Evolutionary conservation across 1,284 basidiomycete species (phyloP).

Genomic region (Ceratobasidium papillatum): DNA sequence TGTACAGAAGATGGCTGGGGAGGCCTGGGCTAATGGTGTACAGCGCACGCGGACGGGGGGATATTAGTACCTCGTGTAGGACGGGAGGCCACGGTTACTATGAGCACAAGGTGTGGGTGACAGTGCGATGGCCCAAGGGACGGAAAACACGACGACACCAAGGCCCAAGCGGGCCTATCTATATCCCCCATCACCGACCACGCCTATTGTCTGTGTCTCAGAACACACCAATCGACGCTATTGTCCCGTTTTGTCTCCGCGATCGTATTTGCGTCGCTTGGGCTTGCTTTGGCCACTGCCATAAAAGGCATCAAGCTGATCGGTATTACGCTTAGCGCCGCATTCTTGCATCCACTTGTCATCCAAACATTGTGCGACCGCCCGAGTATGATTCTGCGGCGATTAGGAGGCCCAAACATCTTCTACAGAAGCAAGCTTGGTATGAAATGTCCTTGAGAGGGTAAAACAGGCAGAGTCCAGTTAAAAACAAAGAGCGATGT

Average conservation of each 20-base stretch:
- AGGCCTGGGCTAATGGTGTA: not conserved
- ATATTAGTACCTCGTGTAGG: constrained; percentile 23
- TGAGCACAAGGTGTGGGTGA: not conserved
- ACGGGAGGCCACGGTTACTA: constrained; percentile 1
- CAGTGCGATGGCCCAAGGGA: constrained; percentile 5
- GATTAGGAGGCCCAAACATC: not conserved
- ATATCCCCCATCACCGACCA: constrained; percentile 6
- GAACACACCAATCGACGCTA: not conserved
- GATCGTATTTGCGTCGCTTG: constrained; percentile 8
- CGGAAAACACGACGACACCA: not conserved
- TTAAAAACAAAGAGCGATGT: not conserved
- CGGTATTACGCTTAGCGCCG: constrained; percentile 6
- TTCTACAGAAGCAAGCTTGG: not conserved
- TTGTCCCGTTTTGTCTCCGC: constrained; percentile 2
- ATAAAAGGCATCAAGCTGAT: constrained; percentile 15
- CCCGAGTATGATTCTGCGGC: not conserved
- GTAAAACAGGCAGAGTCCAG: too few species aligned
- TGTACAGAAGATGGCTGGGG: constrained; percentile 10
- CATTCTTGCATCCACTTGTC: not conserved
- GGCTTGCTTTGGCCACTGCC: not conserved
- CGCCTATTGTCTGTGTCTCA: constrained; percentile 8
- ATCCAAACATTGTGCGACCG: constrained; percentile 1
- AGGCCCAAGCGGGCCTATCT: constrained; percentile 4
- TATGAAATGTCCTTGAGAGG: not conserved
- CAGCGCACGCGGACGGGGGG: constrained; percentile 3